Percentiles rank a stretch among this genome's conserved stretches.
Conservation (phyloP, 129 eudicot species). For the Helianthus tuberosus region DNA sequence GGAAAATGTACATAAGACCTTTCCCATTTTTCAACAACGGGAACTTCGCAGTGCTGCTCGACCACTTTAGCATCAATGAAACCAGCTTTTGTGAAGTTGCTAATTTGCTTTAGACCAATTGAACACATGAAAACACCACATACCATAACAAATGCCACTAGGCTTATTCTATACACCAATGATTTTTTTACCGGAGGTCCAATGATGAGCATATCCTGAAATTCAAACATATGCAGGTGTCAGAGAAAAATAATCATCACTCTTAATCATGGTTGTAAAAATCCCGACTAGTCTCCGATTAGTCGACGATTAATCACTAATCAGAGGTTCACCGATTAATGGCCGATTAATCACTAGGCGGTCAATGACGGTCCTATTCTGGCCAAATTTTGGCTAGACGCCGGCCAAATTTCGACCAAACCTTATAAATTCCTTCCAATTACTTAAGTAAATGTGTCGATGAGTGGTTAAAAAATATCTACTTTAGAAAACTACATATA, state of each 20-base stretch:
- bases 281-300: no score
- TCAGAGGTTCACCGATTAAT: no score
- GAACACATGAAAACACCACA: conserved; percentile 76
- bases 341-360: no score
- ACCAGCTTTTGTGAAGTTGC: conserved; percentile 37
- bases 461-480: no score
- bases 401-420: no score
- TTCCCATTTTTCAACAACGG: conserved; percentile 60
- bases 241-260: conserved; percentile 11
- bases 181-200: conserved; percentile 57
- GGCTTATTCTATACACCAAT: conserved; percentile 59
- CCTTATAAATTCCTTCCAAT: no score
- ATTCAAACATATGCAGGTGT: conserved; percentile 25
- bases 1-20: conserved; percentile 77
- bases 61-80: conserved; percentile 42
- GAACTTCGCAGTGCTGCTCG: conserved; percentile 51
- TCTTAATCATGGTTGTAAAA: no score
- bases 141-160: conserved; percentile 62
- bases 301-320: no score
- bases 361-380: no score
- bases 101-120: conserved; percentile 62
- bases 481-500: no score
- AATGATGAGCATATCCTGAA: conserved; percentile 60
- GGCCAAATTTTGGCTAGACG: no score
- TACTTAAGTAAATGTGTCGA: no score